phyloP scores from a whole-genome alignment of 2,329 filamentous ascomycete species.

The Fusarium sp. region DNA sequence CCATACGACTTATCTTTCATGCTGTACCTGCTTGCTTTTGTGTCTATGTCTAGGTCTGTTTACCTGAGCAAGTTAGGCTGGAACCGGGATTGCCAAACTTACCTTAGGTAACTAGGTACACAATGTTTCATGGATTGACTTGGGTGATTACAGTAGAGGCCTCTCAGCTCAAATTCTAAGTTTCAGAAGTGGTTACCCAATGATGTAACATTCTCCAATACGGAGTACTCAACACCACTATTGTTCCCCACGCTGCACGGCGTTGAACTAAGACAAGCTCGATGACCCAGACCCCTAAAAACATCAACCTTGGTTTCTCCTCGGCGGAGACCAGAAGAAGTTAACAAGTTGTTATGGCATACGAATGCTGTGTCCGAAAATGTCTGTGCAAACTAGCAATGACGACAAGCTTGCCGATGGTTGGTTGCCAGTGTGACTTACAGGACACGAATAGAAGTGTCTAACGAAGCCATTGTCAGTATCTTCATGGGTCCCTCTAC shows the following conservation, averaged over 20 bases:
- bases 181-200: neutral
- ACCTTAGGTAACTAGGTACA: neutral
- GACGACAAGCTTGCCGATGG: slow-evolving; percentile 13
- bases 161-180: neutral
- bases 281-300: neutral
- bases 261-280: slow-evolving; percentile 23
- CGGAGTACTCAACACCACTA: neutral
- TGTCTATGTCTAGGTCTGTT: neutral
- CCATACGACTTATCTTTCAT: neutral
- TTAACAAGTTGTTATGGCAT: neutral
- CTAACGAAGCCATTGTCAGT: neutral
- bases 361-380: neutral
- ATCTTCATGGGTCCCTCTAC: slow-evolving; percentile 10
- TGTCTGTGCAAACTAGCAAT: slow-evolving; percentile 4
- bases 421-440: neutral
- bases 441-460: neutral
- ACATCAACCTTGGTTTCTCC: slow-evolving; percentile 17
- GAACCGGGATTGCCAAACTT: neutral
- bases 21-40: neutral
- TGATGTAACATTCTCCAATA: slow-evolving; percentile 12
- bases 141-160: neutral
- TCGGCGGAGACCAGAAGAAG: neutral
- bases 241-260: slow-evolving; percentile 30
- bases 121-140: neutral
- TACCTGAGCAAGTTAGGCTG: neutral